phyloP scores from a whole-genome alignment of 2,329 filamentous ascomycete genomes.

The Stemphylium vesicarium region DNA sequence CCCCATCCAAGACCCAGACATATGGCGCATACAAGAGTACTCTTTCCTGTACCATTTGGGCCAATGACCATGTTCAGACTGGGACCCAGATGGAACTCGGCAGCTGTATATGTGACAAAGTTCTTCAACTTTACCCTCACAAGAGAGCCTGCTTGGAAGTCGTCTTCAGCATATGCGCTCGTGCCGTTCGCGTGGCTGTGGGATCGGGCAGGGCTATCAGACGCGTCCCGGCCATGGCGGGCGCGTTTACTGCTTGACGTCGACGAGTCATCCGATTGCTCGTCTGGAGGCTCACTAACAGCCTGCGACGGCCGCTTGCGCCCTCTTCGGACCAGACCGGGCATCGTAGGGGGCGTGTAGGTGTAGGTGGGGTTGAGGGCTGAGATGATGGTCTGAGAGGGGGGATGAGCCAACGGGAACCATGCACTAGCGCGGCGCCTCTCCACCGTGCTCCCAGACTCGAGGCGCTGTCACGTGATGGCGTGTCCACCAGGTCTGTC shows the following conservation, averaged over 20 bases:
- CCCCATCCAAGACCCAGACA: constrained; percentile 87
- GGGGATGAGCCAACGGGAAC: constrained; percentile 4
- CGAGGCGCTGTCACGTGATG: constrained; percentile 22
- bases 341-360: constrained; percentile 29
- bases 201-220: constrained; percentile 13
- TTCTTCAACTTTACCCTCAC: constrained; percentile 84
- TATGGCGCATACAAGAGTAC: constrained; percentile 94
- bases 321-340: constrained; percentile 28
- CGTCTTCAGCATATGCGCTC: constrained; percentile 21
- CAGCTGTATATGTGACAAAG: constrained; percentile 93
- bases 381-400: constrained; percentile 1
- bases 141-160: constrained; percentile 75
- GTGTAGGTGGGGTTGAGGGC: neutral
- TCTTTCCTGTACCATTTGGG: constrained; percentile 98
- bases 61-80: constrained; percentile 98
- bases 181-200: neutral
- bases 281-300: constrained; percentile 30
- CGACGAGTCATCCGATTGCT: constrained; percentile 30
- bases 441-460: constrained; percentile 3
- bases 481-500: constrained; percentile 11
- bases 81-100: constrained; percentile 89
- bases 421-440: constrained; percentile 3
- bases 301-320: constrained; percentile 32
- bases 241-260: constrained; percentile 41
- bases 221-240: constrained; percentile 41